phyloP scores from a whole-genome alignment of 306 rosid species.

The Citrullus mucosospermus region DNA sequence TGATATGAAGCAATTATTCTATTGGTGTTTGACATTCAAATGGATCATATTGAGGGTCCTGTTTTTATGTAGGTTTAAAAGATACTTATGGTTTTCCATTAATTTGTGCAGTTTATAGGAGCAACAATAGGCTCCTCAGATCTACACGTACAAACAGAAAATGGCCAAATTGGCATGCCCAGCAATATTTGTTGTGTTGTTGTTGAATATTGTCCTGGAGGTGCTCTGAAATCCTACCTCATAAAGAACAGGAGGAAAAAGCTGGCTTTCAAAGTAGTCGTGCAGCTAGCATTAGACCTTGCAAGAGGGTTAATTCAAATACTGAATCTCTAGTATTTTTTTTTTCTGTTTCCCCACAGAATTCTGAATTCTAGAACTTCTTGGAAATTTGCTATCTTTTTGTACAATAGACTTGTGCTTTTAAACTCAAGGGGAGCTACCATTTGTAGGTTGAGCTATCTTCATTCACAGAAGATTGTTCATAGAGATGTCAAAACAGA shows the following conservation, averaged over 20 bases:
- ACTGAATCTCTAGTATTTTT: slow-evolving; percentile 22
- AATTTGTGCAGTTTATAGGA: slow-evolving; percentile 69
- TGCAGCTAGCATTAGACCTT: slow-evolving; percentile 92
- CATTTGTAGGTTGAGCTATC: slow-evolving; percentile 78
- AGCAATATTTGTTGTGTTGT: slow-evolving; percentile 87
- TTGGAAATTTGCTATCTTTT: background rate
- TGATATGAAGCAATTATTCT: background rate
- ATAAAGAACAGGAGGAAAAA: slow-evolving; percentile 90
- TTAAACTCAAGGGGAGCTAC: slow-evolving; percentile 7
- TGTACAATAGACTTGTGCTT: slow-evolving; percentile 9
- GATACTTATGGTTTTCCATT: background rate
- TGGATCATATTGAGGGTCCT: background rate
- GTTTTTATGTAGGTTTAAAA: background rate
- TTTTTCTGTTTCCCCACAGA: background rate
- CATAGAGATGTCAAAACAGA: slow-evolving; percentile 99
- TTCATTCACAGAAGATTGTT: slow-evolving; percentile 76
- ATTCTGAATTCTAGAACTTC: slow-evolving; percentile 2
- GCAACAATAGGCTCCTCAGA: slow-evolving; percentile 89
- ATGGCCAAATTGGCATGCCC: slow-evolving; percentile 92
- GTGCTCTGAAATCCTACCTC: slow-evolving; percentile 89
- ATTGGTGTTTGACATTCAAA: background rate
- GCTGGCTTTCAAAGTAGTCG: slow-evolving; percentile 94
- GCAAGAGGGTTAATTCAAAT: slow-evolving; percentile 74
- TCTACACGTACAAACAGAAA: slow-evolving; percentile 77
- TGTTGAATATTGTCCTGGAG: slow-evolving; percentile 99